Base-by-base conservation (phyloP, 257 asterid genomes). In the Cynanchum wilfordii region DNA sequence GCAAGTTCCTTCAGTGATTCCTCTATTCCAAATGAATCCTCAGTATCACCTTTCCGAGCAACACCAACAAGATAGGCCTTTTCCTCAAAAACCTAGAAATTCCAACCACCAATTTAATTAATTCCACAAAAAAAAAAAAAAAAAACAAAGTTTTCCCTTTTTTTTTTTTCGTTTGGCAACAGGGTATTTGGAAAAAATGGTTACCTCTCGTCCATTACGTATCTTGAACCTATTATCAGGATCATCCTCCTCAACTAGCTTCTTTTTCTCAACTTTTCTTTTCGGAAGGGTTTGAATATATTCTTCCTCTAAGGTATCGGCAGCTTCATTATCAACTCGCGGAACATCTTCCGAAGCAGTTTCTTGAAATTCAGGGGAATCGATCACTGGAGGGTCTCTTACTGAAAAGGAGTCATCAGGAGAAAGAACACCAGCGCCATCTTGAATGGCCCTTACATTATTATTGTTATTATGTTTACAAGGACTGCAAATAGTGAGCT, bases 31-130 rank as follows among this genome's bases (percentile, higher is more conserved):
- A 92, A 95, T 22, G 91, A 76, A 80, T 80, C 90, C 59, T 78
- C 82, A 0, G 60, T 64, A 44, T 85, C 92, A 66, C 92, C 90
- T 86, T 87, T 94, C 84, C 87, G 82, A 16, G 93, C 84, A 81
- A 95, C 92, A 68, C 97, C 95, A 51, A 92, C 93, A 66, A 92
- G 81, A 76, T 89, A 95, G 70, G 99, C 96, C 76, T 87, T 95
- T 86, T 95, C 99, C 80, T 90, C 97, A 75, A 91, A 78, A 76
- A 90, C 98, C 99, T 95, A 75, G 25, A 78, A 66, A 50, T 30
- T 74, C 73, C 55, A 36, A 71, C 59, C 5, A 50, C 42, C n/a
- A 66, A 49, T 29, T 52, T 71, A 33, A 17, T 42, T 27, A 7
- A 67, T 66, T 20, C 73, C 17, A 71, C 20, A 33, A 30, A 22